Percentiles rank a stretch among this genome's conserved stretches.
Evolutionary conservation across 352 stramenopile species (phyloP).

Genomic region (Pythium phragmitis): DNA sequence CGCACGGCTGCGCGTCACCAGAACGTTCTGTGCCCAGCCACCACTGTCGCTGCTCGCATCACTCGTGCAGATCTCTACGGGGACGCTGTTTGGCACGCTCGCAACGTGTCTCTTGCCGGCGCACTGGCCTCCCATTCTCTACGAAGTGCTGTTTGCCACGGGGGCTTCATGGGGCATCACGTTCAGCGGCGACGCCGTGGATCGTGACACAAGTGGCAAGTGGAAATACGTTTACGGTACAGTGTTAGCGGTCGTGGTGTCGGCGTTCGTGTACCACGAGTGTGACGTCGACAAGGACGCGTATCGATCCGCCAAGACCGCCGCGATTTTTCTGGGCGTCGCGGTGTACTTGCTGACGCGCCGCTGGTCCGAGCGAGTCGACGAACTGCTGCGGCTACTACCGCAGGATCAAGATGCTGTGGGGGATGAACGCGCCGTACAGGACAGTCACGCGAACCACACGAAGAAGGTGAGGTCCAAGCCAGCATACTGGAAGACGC

Average conservation of each 20-base stretch:
- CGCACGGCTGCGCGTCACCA: slow-evolving; percentile 10
- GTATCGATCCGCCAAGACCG: slow-evolving; percentile 8
- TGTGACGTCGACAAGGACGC: slow-evolving; percentile 1
- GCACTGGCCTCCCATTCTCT: background rate
- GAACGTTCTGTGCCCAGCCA: slow-evolving; percentile 18
- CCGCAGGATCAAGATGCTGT: background rate
- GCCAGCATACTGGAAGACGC: slow-evolving; percentile 7
- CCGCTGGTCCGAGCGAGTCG: slow-evolving; percentile 4
- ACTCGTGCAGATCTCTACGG: slow-evolving; percentile 13
- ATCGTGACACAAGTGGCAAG: slow-evolving; percentile 7
- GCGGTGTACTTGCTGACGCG: slow-evolving; percentile 8
- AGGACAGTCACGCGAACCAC: too few species aligned
- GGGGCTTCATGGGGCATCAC: slow-evolving; percentile 24
- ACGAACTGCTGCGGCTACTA: background rate
- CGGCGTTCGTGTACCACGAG: background rate
- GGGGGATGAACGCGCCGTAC: background rate
- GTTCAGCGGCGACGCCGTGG: slow-evolving; percentile 20
- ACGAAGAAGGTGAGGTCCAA: background rate
- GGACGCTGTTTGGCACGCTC: slow-evolving; percentile 8
- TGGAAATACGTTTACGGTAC: background rate
- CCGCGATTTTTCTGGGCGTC: background rate
- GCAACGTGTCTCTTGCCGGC: slow-evolving; percentile 19
- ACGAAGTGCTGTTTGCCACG: slow-evolving; percentile 22
- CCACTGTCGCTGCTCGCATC: slow-evolving; percentile 16
- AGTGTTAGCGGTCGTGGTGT: background rate